Conservation (phyloP, 2,329 filamentous ascomycete species). For the Periconia macrospinosa region DNA sequence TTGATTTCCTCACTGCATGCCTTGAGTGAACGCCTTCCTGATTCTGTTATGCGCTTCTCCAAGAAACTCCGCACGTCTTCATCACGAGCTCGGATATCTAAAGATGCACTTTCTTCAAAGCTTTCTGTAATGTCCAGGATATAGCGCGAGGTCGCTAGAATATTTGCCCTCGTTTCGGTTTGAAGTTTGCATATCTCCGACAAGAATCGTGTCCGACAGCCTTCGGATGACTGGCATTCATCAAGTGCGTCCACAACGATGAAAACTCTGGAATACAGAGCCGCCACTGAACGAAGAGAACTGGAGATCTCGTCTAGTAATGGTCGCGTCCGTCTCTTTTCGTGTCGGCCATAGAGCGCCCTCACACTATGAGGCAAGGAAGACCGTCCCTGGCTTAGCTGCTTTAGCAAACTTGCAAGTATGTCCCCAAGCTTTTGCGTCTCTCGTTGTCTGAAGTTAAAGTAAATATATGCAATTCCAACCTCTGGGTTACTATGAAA, state of each 20-base stretch:
- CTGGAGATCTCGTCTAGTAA: slow-evolving; percentile 19
- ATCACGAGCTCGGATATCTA: slow-evolving; percentile 14
- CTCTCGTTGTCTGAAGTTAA: slow-evolving; percentile 27
- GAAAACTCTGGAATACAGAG: slow-evolving; percentile 17
- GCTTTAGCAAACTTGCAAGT: slow-evolving; percentile 35
- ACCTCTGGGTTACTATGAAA: slow-evolving; percentile 2
- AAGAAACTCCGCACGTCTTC: slow-evolving; percentile 8
- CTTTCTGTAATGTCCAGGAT: slow-evolving; percentile 10
- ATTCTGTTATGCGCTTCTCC: not conserved
- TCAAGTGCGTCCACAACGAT: slow-evolving; percentile 13
- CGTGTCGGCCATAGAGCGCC: not conserved
- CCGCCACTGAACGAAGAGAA: slow-evolving; percentile 17
- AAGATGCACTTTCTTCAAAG: slow-evolving; percentile 8
- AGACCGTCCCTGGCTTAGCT: slow-evolving; percentile 30
- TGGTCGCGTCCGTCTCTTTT: slow-evolving; percentile 13
- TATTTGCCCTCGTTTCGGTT: slow-evolving; percentile 8
- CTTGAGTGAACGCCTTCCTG: too few relatives aligned
- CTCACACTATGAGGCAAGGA: slow-evolving; percentile 17
- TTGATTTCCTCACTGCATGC: not conserved
- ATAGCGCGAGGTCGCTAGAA: slow-evolving; percentile 18
- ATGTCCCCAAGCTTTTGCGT: slow-evolving; percentile 23
- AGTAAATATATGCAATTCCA: slow-evolving; percentile 39
- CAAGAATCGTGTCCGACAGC: slow-evolving; percentile 9
- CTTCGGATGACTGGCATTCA: slow-evolving; percentile 16
- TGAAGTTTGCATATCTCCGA: slow-evolving; percentile 13